Evolutionary conservation across 129 eudicot genomes (phyloP), one percentile per base, ranked within the genome.

Genomic region (Calendula officinalis): DNA sequence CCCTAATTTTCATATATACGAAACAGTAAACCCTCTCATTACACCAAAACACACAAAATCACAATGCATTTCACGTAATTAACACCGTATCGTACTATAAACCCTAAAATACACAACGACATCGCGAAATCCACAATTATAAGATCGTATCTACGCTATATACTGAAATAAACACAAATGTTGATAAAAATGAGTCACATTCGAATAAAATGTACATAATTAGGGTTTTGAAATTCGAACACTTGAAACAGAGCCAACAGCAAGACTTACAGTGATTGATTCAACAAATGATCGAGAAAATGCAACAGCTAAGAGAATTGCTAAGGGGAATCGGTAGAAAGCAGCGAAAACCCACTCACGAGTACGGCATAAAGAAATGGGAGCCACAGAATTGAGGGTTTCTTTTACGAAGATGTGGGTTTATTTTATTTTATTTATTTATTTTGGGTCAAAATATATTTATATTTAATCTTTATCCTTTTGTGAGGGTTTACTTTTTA

Each of bases 321-420:
- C 55, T 54, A 44, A 59, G 13, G 35, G 30, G 50, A 64, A 39
- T 48, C 52, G 62, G 6, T 42, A 55, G 58, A 68, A 60, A 47
- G 32, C 14, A 51, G 61, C 56, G 30, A 22, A 22, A 22, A 22
- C 30, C 30, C 30, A 84, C 78, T 80, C 74, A 77, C 44, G 70
- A 72, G 85, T 78, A 83, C 76, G 64, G 76, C 65, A 63, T 8
- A 64, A 77, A 22, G 73, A 49, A 75, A 67, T 80, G 83, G 67
- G 83, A 73, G 73, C 87, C 95, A 86, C 84, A 80, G 82, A 84
- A 77, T 68, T 61, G 74, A 80, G 67, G 86, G 41, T 38, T 22
- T 22, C 30, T 22, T 22, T 22, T 22, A 1, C 2, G 30, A 22
- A 22, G 30, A 22, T 22, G 37, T 37, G 30, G 30, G 30, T 22